A percentile compares a stretch with the other conserved stretches of the same genome.
Conservation (phyloP, 768 basidiomycete species). For the Coprinellus aureogranulatus region DNA sequence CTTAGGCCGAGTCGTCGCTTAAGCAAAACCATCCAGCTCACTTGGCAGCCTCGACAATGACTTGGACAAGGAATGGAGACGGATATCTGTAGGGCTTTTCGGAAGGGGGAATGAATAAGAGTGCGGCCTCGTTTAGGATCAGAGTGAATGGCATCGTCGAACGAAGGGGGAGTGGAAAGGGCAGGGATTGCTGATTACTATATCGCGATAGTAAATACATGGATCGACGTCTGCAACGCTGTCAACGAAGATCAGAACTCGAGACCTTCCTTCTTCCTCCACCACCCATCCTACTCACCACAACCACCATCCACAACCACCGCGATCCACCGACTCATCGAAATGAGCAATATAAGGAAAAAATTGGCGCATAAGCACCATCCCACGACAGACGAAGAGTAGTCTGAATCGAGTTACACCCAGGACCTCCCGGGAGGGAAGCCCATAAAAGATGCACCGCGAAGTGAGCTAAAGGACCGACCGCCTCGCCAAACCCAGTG, state of each 20-base stretch:
- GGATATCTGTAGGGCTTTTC: no score
- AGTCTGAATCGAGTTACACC: conserved; percentile 65
- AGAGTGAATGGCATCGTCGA: conserved; percentile 24
- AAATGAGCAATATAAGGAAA: conserved; percentile 18
- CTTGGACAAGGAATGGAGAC: conserved; percentile 25
- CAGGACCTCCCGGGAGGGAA: conserved; percentile 9
- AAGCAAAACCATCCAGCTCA: conserved; percentile 8
- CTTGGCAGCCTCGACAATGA: conserved; percentile 30
- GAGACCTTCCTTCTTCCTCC: not conserved
- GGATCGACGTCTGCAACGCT: not conserved
- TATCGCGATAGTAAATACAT: no score
- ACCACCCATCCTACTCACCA: not conserved
- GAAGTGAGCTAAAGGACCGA: conserved; percentile 66
- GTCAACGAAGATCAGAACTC: conserved; percentile 1
- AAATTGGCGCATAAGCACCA: conserved; percentile 14
- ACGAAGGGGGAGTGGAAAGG: not conserved
- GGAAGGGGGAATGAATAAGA: conserved; percentile 31
- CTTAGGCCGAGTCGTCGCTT: not conserved
- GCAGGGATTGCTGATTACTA: not conserved
- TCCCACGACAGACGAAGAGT: conserved; percentile 56
- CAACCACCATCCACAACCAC: not conserved
- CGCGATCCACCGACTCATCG: conserved; percentile 12
- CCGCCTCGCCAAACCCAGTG: conserved; percentile 9
- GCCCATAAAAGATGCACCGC: conserved; percentile 43
- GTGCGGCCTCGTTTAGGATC: conserved; percentile 29